A percentile compares a stretch with the other conserved stretches of the same genome.
These are phyloP conservation scores for Candida pseudoglaebosa DNA, from an alignment of 805 yeast species.

Conservation along the genomic window DNA sequence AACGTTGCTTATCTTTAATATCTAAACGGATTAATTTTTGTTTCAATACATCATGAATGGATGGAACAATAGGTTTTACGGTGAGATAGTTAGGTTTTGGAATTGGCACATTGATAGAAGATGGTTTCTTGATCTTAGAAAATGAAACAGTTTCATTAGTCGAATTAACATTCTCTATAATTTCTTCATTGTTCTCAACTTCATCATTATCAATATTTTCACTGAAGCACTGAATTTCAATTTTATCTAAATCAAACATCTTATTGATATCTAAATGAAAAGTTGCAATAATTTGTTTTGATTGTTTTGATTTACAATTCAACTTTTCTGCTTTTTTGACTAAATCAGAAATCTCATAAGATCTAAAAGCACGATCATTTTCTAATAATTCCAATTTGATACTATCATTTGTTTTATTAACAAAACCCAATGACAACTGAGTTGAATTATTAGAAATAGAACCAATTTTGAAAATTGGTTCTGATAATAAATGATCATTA, in stretches of 20 bases:
- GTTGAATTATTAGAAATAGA: slow-evolving; percentile 30
- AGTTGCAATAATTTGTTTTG: slow-evolving; percentile 31
- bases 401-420: slow-evolving; percentile 19
- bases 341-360: slow-evolving; percentile 23
- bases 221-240: slow-evolving; percentile 42
- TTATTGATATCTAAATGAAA: slow-evolving; percentile 48
- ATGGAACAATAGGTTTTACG: slow-evolving; percentile 26
- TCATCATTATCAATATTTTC: slow-evolving; percentile 12
- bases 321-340: slow-evolving; percentile 25
- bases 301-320: slow-evolving; percentile 36
- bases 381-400: slow-evolving; percentile 33
- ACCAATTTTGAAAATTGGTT: slow-evolving; percentile 46
- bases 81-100: slow-evolving; percentile 47
- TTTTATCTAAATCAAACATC: slow-evolving; percentile 42
- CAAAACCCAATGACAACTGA: slow-evolving; percentile 33
- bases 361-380: slow-evolving; percentile 32
- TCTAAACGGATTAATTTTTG: slow-evolving; percentile 51
- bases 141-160: slow-evolving; percentile 8
- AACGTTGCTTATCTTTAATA: slow-evolving; percentile 51
- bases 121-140: slow-evolving; percentile 14
- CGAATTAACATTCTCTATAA: slow-evolving; percentile 15
- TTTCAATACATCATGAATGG: slow-evolving; percentile 43
- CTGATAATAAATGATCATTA: slow-evolving; percentile 19
- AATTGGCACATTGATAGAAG: slow-evolving; percentile 23
- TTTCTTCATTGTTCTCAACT: slow-evolving; percentile 8